Percentiles rank a stretch among this genome's conserved stretches.
These are phyloP conservation scores for Neckera pumila DNA, from an alignment of 225 moss, liverwort and hornwort species.

Conservation along the genomic window DNA sequence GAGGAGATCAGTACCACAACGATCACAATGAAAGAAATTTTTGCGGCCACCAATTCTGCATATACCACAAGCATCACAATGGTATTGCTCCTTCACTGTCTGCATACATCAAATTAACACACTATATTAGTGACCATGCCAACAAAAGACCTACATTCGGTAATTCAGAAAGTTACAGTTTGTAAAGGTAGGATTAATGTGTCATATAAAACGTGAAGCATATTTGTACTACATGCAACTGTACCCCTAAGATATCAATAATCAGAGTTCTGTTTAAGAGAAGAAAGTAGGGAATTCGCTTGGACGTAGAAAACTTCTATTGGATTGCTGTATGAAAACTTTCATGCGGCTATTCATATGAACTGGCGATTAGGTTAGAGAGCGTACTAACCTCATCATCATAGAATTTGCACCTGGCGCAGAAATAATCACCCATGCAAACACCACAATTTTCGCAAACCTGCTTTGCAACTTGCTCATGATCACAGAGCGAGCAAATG, in stretches of 20 bases:
- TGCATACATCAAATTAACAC: conserved; percentile 6
- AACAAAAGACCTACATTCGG: background rate
- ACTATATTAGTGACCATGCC: background rate
- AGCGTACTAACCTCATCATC: conserved; percentile 61
- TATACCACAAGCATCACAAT: conserved; percentile 92
- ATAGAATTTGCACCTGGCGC: conserved; percentile 73
- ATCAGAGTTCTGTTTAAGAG: background rate
- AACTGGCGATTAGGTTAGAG: background rate
- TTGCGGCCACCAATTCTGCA: conserved; percentile 87
- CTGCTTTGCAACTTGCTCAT: conserved; percentile 81
- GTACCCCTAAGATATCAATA: background rate
- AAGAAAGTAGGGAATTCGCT: background rate
- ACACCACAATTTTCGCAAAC: conserved; percentile 75
- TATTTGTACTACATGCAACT: background rate
- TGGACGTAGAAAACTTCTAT: background rate
- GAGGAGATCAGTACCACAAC: conserved; percentile 17
- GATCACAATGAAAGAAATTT: conserved; percentile 88
- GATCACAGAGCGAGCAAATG: conserved; percentile 75
- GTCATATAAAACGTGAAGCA: background rate
- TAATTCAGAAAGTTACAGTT: background rate
- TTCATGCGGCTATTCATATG: background rate
- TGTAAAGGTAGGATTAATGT: background rate
- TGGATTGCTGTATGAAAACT: background rate
- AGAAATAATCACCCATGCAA: conserved; percentile 84
- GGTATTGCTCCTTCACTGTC: conserved; percentile 73